Evolutionary conservation across 2,329 filamentous ascomycete genomes (phyloP).

Genomic region (Fusarium zealandicum): DNA sequence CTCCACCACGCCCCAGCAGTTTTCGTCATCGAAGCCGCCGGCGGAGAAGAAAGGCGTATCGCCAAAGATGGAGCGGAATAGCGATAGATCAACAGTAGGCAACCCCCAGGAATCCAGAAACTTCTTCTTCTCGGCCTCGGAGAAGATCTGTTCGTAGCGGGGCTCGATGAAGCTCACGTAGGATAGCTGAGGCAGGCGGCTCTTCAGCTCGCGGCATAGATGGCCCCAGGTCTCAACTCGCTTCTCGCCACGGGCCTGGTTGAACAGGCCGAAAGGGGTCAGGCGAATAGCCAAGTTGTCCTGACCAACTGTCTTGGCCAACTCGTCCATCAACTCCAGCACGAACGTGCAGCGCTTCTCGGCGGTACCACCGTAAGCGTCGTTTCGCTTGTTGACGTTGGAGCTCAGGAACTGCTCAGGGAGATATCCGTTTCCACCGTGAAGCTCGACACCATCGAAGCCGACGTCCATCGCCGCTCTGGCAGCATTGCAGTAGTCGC

Average conservation of each 20-base stretch:
- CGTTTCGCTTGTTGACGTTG: constrained; percentile 48
- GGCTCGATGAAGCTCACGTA: constrained; percentile 66
- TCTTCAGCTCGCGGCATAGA: constrained; percentile 58
- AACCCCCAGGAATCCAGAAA: constrained; percentile 58
- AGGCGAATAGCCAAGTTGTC: constrained; percentile 55
- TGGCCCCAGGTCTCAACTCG: constrained; percentile 61
- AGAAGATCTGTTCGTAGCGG: constrained; percentile 61
- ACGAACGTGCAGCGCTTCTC: constrained; percentile 57
- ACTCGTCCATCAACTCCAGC: constrained; percentile 58
- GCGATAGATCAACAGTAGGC: constrained; percentile 51
- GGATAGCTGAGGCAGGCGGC: constrained; percentile 51
- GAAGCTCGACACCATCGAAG: constrained; percentile 55
- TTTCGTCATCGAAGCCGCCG: constrained; percentile 61
- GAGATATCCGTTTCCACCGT: constrained; percentile 51
- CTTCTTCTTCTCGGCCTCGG: constrained; percentile 55
- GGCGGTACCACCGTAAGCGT: constrained; percentile 46
- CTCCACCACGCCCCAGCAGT: constrained; percentile 54
- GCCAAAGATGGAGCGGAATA: constrained; percentile 59
- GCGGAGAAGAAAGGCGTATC: constrained; percentile 62
- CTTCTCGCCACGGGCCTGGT: constrained; percentile 58
- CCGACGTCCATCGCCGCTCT: constrained; percentile 60
- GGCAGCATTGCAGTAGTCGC: constrained; percentile 42
- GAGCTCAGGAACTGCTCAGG: constrained; percentile 50
- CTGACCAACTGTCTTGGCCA: constrained; percentile 54
- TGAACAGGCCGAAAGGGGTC: constrained; percentile 59